Evolutionary conservation across 768 basidiomycete species (phyloP), one percentile per base, ranked within the genome.

Genomic region (Tephrocybe sp.): DNA sequence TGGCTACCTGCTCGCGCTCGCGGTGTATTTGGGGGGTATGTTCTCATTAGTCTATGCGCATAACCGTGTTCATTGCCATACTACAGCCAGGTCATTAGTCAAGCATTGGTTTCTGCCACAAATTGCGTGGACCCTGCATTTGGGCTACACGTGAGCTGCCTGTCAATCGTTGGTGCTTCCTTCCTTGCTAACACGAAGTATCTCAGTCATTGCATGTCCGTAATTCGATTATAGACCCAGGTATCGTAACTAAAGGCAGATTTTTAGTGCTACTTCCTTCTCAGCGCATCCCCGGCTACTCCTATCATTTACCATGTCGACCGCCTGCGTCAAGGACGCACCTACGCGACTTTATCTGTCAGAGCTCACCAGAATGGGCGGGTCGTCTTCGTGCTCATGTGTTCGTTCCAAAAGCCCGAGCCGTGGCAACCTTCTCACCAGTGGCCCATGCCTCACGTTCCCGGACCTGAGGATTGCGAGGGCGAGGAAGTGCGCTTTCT

Each of bases 271-370:
- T 93, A 93, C 59, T 93, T 93, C 62, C 71, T 92, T 23, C 75
- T 82, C 22, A 83, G 84, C 53, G 91, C 84, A 8, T 88, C 88
- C 11, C 76, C 85, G 0, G 72, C 85, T 3, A 75, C 79, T 5
- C 86, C 90, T 7, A 84, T 92, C 54, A 71, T 91, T 43, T 92
- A 92, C 64, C 78, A 78, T 53, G 87, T 93, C 43, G 88, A 91
- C 55, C 72, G 82, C 7, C 65, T 90, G 27, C 84, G 90, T 4
- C 75, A 90, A 51, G 90, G 89, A 38, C 77, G 78, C 22, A 84
- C 86, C 11, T 92, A 90, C 62, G 71, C 76, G 40, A 89, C 89
- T 3, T 79, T 82, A 43, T 75, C 70, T 16, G 78, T 86, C 53
- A 82, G 78, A 58, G 83, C 83, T 18, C 68, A 81, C 34, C 79